A percentile compares a stretch with the other conserved stretches of the same genome.
phyloP scores from a whole-genome alignment of 176 grass and related monocot genomes.

The Carex littledalei region DNA sequence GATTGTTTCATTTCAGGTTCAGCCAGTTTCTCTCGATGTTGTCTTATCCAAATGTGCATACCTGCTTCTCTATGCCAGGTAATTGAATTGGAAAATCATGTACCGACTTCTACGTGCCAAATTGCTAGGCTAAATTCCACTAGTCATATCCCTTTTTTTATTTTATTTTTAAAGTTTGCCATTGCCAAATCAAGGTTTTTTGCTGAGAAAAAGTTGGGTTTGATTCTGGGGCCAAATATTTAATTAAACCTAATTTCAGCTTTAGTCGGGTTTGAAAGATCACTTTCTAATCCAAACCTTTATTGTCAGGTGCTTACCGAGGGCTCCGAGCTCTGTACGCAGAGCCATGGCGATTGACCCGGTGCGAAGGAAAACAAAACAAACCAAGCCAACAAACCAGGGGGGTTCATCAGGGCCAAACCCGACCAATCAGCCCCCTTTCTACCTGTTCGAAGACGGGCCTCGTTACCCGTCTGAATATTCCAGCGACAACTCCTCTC shows the following conservation, averaged over 20 bases:
- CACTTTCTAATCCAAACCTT: slow-evolving; percentile 23
- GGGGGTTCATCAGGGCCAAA: slow-evolving; percentile 16
- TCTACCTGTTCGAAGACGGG: neutral
- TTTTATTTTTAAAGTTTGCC: too few relatives aligned
- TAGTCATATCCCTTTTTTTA: too few relatives aligned
- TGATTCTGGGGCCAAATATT: neutral
- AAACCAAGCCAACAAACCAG: slow-evolving; percentile 6
- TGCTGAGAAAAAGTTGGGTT: too few relatives aligned
- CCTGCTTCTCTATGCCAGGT: slow-evolving; percentile 93
- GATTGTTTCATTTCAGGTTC: slow-evolving; percentile 45
- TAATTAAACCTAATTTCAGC: neutral
- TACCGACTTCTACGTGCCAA: too few relatives aligned
- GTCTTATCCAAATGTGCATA: slow-evolving; percentile 74
- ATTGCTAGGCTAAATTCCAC: too few relatives aligned
- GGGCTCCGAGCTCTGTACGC: slow-evolving; percentile 55
- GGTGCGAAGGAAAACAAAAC: slow-evolving; percentile 22
- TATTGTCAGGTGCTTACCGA: slow-evolving; percentile 57
- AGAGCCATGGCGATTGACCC: slow-evolving; percentile 33
- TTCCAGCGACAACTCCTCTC: slow-evolving; percentile 49
- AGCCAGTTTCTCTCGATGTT: slow-evolving; percentile 40
- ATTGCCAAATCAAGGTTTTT: neutral
- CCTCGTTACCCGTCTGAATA: slow-evolving; percentile 14
- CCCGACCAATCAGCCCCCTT: neutral
- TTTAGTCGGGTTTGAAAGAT: neutral
- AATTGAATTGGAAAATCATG: too few relatives aligned